Evolutionary conservation across 345 rosid species (phyloP).

Genomic region (Noccaea caerulescens): DNA sequence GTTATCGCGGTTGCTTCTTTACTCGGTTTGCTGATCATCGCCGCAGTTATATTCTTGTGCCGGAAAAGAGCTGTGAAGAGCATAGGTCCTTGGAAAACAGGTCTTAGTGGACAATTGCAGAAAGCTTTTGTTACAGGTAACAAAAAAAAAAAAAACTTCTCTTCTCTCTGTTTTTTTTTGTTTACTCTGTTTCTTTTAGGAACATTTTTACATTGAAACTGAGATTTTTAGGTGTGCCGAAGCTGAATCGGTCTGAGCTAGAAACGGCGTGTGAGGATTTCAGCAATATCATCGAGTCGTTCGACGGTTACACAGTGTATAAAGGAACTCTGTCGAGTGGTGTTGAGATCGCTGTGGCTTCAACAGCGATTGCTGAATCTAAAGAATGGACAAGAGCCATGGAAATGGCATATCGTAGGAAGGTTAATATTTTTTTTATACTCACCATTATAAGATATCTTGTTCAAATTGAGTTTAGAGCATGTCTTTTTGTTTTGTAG

Average conservation of each 20-base stretch:
- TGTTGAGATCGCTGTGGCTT: conserved; percentile 93
- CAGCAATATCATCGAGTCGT: conserved; percentile 92
- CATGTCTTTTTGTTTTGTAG: conserved; percentile 46
- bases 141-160: background rate
- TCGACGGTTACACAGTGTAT: conserved; percentile 88
- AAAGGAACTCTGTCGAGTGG: conserved; percentile 92
- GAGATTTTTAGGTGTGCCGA: conserved; percentile 73
- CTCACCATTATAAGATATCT: background rate
- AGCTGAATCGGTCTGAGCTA: conserved; percentile 78
- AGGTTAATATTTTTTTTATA: conserved; percentile 50
- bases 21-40: conserved; percentile 43
- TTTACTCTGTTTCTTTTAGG: background rate
- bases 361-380: conserved; percentile 74
- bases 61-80: conserved; percentile 58
- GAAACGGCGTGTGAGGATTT: conserved; percentile 99
- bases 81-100: conserved; percentile 91
- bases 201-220: conserved; percentile 29
- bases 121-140: conserved; percentile 89
- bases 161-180: background rate
- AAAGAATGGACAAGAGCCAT: conserved; percentile 85
- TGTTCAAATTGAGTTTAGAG: background rate
- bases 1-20: conserved; percentile 48
- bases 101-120: conserved; percentile 91
- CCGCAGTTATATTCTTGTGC: conserved; percentile 48
- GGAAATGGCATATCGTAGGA: conserved; percentile 88